These are phyloP conservation scores for Auricularia heimuer DNA, from an alignment of 768 basidiomycete species.

Conservation along the genomic window DNA sequence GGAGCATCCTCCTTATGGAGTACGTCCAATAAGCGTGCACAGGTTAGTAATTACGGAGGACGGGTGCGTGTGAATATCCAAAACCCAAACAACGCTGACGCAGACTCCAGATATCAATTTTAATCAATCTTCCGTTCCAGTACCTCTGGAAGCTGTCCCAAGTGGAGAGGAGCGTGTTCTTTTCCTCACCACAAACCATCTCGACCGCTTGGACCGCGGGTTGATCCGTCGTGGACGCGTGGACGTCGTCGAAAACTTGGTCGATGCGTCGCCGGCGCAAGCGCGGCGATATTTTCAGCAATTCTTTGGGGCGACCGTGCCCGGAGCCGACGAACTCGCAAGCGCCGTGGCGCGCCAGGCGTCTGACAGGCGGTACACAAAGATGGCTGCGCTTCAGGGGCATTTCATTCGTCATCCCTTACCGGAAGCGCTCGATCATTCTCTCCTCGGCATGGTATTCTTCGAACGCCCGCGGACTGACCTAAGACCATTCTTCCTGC, in stretches of 20 bases:
- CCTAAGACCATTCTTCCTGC: background rate
- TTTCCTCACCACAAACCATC: slow-evolving; percentile 99
- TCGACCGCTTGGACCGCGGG: slow-evolving; percentile 81
- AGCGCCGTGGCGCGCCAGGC: slow-evolving; percentile 44
- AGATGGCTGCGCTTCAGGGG: slow-evolving; percentile 96
- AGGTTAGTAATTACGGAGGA: slow-evolving; percentile 75
- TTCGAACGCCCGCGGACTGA: background rate
- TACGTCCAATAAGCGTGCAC: slow-evolving; percentile 86
- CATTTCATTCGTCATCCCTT: slow-evolving; percentile 61
- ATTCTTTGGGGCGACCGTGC: slow-evolving; percentile 55
- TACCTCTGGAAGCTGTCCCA: slow-evolving; percentile 94
- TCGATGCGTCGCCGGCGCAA: slow-evolving; percentile 78
- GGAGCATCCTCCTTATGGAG: slow-evolving; percentile 88
- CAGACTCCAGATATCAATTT: background rate
- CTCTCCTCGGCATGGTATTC: background rate
- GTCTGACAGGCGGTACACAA: slow-evolving; percentile 49
- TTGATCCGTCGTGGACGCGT: slow-evolving; percentile 94
- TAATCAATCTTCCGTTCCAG: slow-evolving; percentile 80
- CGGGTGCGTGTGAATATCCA: background rate
- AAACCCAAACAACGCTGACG: background rate
- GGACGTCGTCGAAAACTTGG: slow-evolving; percentile 73
- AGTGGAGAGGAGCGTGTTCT: slow-evolving; percentile 97
- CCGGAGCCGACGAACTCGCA: slow-evolving; percentile 44
- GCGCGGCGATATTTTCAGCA: slow-evolving; percentile 65
- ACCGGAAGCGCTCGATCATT: background rate